Evolutionary conservation across 2,329 filamentous ascomycete species (phyloP), one percentile per base, ranked within the genome.

Genomic region (Neoarthrinium moseri): DNA sequence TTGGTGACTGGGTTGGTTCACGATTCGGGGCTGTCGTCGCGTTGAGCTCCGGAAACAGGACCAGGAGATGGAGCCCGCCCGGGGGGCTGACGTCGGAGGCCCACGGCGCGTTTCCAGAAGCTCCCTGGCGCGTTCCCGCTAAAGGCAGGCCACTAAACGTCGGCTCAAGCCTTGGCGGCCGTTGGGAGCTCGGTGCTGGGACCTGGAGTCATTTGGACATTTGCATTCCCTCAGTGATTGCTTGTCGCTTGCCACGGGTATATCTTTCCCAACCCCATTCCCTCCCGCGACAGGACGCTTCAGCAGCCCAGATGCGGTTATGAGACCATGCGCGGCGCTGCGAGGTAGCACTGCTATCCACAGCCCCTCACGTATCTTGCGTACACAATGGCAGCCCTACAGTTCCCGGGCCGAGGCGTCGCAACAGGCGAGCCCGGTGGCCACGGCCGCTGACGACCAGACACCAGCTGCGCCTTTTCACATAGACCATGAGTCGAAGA

Each of bases 401-500:
- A 39, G 23, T 15, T 42, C 35, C 22, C 24, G 43, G 17, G 41
- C 40, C 17, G 17, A 20, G 7, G 30, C 8, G 12, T 24, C 17
- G 33, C 18, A n/a, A 29, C 26, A 29, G 26, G 26, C 26, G 26
- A 8, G 26, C 13, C 18, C 13, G 36, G 21, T 22, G 36, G n/a
- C 12, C 4, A 12, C 36, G 36, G 12, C 36, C 13, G 4, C 22
- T 58, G 61, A 2, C 59, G 72, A 1, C 60, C 58, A 18, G 43
- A 60, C 15, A 57, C n/a, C n/a, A n/a, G n/a, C n/a, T n/a, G n/a
- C n/a, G 13, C 59, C 57, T 43, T 53, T 70, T 23, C 58, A 57
- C 37, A 54, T 80, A 35, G 56, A 79, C 32, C 17, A 57, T 0
- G 53, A 64, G 2, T 58, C 55, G 1, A 76, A 76, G 51, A 74